These are phyloP conservation scores for Recurvomyces mirabilis DNA, from an alignment of 495 filamentous ascomycete genomes.

Conservation along the genomic window DNA sequence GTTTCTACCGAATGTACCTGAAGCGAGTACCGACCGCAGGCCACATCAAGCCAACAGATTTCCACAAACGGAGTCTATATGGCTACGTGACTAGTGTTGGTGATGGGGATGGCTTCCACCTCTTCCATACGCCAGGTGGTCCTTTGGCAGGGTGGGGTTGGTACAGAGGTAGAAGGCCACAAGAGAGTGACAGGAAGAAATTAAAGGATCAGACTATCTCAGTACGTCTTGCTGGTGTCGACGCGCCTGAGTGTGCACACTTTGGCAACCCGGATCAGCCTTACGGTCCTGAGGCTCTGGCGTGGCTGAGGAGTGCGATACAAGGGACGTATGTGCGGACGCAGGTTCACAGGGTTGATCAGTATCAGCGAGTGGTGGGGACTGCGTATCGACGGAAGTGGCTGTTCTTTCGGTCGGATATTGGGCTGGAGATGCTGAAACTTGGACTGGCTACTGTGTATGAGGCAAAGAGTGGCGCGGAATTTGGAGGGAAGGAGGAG, in stretches of 20 bases:
- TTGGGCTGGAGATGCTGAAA: conserved; percentile 80
- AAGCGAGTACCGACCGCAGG: conserved; percentile 66
- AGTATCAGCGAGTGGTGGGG: conserved; percentile 83
- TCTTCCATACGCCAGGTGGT: conserved; percentile 91
- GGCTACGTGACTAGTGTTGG: conserved; percentile 87
- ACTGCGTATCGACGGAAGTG: conserved; percentile 47
- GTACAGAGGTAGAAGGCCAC: conserved; percentile 64
- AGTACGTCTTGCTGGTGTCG: conserved; percentile 78
- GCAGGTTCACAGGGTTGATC: conserved; percentile 70
- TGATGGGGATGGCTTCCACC: conserved; percentile 86
- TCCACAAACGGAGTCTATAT: conserved; percentile 61
- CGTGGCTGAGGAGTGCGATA: conserved; percentile 67
- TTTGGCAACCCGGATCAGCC: conserved; percentile 85
- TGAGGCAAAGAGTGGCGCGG: conserved; percentile 75
- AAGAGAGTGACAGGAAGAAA: neutral
- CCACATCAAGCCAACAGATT: conserved; percentile 56
- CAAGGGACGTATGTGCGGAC: conserved; percentile 62
- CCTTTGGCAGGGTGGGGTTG: conserved; percentile 81
- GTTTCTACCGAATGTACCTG: conserved; percentile 61
- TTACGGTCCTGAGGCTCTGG: conserved; percentile 62
- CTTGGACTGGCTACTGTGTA: conserved; percentile 78
- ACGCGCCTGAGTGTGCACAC: conserved; percentile 86
- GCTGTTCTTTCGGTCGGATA: conserved; percentile 53
- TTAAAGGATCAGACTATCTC: conserved; percentile 47
- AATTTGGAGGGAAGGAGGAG: conserved; percentile 63